These are phyloP conservation scores for Botrytis fragariae DNA, from an alignment of 2,329 filamentous ascomycete genomes.

Conservation along the genomic window DNA sequence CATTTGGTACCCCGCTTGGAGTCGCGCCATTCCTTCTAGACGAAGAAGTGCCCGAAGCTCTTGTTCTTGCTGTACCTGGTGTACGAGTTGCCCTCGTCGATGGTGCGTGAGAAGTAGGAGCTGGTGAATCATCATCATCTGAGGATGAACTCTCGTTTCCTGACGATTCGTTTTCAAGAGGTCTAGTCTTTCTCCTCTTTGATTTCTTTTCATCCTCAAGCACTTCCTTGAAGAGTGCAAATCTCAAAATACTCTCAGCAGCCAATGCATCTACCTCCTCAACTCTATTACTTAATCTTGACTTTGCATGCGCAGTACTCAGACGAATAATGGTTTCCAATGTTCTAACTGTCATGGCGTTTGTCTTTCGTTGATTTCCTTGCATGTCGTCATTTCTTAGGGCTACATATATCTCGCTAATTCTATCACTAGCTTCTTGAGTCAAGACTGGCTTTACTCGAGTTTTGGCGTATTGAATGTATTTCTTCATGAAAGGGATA, in stretches of 20 bases:
- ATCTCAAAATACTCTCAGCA: slow-evolving; percentile 86
- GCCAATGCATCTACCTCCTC: slow-evolving; percentile 86
- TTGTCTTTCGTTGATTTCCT: slow-evolving; percentile 88
- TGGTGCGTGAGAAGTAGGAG: slow-evolving; percentile 27
- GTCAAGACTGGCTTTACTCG: slow-evolving; percentile 87
- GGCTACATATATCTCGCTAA: slow-evolving; percentile 85
- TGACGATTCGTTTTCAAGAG: slow-evolving; percentile 55
- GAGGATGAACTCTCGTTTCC: slow-evolving; percentile 58
- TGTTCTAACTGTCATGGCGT: slow-evolving; percentile 93
- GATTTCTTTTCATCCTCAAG: slow-evolving; percentile 76
- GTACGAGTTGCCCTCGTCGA: slow-evolving; percentile 38
- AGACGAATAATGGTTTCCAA: slow-evolving; percentile 98
- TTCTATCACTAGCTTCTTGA: slow-evolving; percentile 87
- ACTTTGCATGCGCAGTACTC: slow-evolving; percentile 92
- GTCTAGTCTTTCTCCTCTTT: slow-evolving; percentile 71
- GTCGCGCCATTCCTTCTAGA: slow-evolving; percentile 34
- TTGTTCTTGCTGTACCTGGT: slow-evolving; percentile 38
- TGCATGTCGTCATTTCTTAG: slow-evolving; percentile 95
- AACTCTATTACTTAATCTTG: slow-evolving; percentile 80
- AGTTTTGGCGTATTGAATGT: slow-evolving; percentile 96
- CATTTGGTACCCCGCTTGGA: slow-evolving; percentile 21
- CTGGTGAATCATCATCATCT: slow-evolving; percentile 35
- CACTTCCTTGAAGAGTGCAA: slow-evolving; percentile 96
- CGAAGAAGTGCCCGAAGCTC: slow-evolving; percentile 25
- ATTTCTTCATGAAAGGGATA: slow-evolving; percentile 99